Conservation (phyloP, 2,329 filamentous ascomycete species). For the Colletotrichum filicis region DNA sequence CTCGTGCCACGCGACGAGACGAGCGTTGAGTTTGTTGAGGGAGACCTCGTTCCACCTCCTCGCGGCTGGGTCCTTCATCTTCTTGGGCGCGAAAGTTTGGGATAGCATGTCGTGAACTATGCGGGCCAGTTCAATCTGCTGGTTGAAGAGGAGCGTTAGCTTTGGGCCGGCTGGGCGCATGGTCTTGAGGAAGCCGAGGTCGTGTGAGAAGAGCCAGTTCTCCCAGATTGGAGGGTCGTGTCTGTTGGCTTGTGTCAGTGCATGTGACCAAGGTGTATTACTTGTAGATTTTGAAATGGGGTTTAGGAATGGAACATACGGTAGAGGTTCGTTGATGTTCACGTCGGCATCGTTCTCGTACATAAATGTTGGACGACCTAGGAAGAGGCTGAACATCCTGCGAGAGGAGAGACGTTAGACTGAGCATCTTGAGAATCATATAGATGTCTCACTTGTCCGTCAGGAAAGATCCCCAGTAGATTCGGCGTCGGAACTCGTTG, state of each 20-base stretch:
- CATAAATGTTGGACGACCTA: constrained; percentile 35
- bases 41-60: constrained; percentile 13
- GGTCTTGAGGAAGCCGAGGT: constrained; percentile 36
- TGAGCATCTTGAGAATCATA: neutral
- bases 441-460: constrained; percentile 38
- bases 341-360: constrained; percentile 34
- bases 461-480: constrained; percentile 45
- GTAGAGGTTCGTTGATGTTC: constrained; percentile 8
- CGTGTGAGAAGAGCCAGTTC: constrained; percentile 23
- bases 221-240: constrained; percentile 20
- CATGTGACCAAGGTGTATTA: too few species aligned
- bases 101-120: constrained; percentile 39
- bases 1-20: constrained; percentile 24
- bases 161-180: constrained; percentile 37
- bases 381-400: constrained; percentile 35
- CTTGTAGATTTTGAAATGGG: too few species aligned
- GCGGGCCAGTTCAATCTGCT: constrained; percentile 37
- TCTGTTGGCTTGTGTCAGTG: neutral
- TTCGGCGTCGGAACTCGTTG: constrained; percentile 41
- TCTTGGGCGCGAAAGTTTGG: constrained; percentile 4
- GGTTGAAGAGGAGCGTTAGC: constrained; percentile 34
- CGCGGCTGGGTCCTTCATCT: constrained; percentile 1
- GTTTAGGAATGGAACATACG: neutral
- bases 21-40: constrained; percentile 8
- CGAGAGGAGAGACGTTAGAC: neutral